Evolutionary conservation across 257 asterid genomes (phyloP).

Genomic region (Penstemon davidsonii): DNA sequence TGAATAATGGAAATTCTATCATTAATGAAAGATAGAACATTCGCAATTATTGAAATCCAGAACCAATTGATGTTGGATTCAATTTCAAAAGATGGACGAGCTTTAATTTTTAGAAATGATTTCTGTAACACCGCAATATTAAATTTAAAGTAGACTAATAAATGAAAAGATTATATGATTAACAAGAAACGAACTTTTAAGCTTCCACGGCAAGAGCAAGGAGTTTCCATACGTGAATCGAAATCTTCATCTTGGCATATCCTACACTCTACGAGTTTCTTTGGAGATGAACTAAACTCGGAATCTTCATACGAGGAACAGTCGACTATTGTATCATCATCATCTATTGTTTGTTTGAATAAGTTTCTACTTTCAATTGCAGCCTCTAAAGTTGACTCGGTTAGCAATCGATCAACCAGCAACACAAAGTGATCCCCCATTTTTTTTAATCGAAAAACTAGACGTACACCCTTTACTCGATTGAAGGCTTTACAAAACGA

Average conservation of each 20-base stretch:
- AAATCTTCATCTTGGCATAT: slow-evolving; percentile 95
- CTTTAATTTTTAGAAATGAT: neutral
- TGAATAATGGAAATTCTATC: slow-evolving; percentile 8
- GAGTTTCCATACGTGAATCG: slow-evolving; percentile 82
- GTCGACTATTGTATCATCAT: slow-evolving; percentile 35
- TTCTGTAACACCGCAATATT: neutral
- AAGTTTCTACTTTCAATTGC: slow-evolving; percentile 69
- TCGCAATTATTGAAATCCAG: no score
- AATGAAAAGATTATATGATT: neutral
- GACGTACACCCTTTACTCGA: no score
- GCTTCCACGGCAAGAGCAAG: slow-evolving; percentile 98
- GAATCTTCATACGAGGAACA: slow-evolving; percentile 36
- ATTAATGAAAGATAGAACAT: neutral
- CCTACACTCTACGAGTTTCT: slow-evolving; percentile 85
- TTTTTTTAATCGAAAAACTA: slow-evolving; percentile 22
- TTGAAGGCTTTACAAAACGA: slow-evolving; percentile 1
- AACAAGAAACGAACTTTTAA: slow-evolving; percentile 61
- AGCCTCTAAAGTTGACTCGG: slow-evolving; percentile 93
- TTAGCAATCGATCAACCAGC: slow-evolving; percentile 91
- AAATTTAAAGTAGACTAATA: no score
- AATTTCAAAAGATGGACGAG: no score
- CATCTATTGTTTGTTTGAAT: slow-evolving; percentile 37
- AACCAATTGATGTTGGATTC: neutral
- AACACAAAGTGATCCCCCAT: slow-evolving; percentile 97
- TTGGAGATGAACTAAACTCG: slow-evolving; percentile 50